Conservation (phyloP, 768 basidiomycete genomes). For the Tephrocybe sp. region DNA sequence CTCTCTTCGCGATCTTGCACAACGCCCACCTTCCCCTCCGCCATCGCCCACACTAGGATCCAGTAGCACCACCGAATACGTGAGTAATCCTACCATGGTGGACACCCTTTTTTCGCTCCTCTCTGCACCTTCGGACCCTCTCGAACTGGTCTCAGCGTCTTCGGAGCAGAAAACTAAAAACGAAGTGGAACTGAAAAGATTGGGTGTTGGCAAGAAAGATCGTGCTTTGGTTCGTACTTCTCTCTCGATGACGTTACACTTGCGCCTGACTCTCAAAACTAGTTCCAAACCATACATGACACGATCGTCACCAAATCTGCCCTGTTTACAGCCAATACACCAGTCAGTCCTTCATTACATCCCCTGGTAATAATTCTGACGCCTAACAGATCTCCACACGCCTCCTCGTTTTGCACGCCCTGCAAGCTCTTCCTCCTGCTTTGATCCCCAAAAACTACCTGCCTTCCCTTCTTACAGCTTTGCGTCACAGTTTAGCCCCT, state of each 20-base stretch:
- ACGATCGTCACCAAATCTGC: slow-evolving; percentile 32
- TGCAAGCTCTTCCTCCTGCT: slow-evolving; percentile 47
- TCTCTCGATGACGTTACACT: not conserved
- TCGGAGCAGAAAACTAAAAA: slow-evolving; percentile 14
- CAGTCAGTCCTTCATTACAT: slow-evolving; percentile 24
- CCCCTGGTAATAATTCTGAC: not conserved
- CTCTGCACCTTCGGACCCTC: slow-evolving; percentile 38
- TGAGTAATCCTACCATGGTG: slow-evolving; percentile 25
- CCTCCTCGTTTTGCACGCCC: slow-evolving; percentile 48
- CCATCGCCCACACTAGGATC: slow-evolving; percentile 6
- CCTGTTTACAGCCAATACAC: slow-evolving; percentile 30
- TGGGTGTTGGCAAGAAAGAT: slow-evolving; percentile 59
- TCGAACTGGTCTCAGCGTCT: slow-evolving; percentile 36
- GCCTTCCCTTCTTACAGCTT: slow-evolving; percentile 29
- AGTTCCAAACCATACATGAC: slow-evolving; percentile 36
- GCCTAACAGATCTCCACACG: slow-evolving; percentile 46
- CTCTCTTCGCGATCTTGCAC: slow-evolving; percentile 54
- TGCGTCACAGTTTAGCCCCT: slow-evolving; percentile 27
- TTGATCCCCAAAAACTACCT: slow-evolving; percentile 34
- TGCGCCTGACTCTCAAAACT: not conserved
- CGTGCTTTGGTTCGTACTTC: slow-evolving; percentile 41
- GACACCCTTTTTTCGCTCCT: slow-evolving; percentile 45
- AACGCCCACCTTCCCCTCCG: slow-evolving; percentile 20
- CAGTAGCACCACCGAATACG: slow-evolving; percentile 9
- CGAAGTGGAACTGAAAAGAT: slow-evolving; percentile 45